Conservation (phyloP, 768 basidiomycete species). For the Pulveroboletus ravenelii region DNA sequence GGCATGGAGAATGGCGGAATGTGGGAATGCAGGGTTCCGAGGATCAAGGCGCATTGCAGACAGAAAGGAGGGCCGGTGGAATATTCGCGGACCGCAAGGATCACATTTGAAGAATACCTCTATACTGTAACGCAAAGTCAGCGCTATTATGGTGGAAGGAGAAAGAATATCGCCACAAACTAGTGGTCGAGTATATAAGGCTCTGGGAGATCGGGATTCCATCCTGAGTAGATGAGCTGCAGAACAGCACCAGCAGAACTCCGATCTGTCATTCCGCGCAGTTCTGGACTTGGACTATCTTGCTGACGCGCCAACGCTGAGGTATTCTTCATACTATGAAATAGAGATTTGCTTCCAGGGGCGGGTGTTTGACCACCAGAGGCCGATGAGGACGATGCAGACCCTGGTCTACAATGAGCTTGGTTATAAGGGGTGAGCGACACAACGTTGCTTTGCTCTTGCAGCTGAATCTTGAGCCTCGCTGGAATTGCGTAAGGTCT, state of each 20-base stretch:
- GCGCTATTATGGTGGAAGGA: constrained; percentile 1
- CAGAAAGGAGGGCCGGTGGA: constrained; percentile 78
- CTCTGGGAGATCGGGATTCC: constrained; percentile 83
- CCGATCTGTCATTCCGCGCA: constrained; percentile 35
- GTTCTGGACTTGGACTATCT: constrained; percentile 49
- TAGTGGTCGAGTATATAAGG: constrained; percentile 70
- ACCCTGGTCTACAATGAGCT: constrained; percentile 17
- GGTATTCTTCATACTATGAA: constrained; percentile 1
- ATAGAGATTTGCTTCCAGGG: constrained; percentile 2
- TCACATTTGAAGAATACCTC: constrained; percentile 87
- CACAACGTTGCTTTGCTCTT: constrained; percentile 43
- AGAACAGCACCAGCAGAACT: constrained; percentile 50
- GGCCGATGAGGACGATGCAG: constrained; percentile 19
- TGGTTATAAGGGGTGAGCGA: constrained; percentile 20
- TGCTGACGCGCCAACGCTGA: constrained; percentile 30
- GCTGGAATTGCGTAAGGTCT: constrained; percentile 36
- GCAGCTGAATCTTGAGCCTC: constrained; percentile 57
- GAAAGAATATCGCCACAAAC: constrained; percentile 40
- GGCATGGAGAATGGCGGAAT: constrained; percentile 85
- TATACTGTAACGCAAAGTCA: constrained; percentile 45
- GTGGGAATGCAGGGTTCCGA: constrained; percentile 78
- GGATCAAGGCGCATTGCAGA: constrained; percentile 78
- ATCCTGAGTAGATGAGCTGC: constrained; percentile 69
- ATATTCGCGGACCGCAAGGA: constrained; percentile 78
- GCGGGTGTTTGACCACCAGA: constrained; percentile 12